phyloP scores from a whole-genome alignment of 2,329 filamentous ascomycete genomes.

The Ascocoryne sarcoides region DNA sequence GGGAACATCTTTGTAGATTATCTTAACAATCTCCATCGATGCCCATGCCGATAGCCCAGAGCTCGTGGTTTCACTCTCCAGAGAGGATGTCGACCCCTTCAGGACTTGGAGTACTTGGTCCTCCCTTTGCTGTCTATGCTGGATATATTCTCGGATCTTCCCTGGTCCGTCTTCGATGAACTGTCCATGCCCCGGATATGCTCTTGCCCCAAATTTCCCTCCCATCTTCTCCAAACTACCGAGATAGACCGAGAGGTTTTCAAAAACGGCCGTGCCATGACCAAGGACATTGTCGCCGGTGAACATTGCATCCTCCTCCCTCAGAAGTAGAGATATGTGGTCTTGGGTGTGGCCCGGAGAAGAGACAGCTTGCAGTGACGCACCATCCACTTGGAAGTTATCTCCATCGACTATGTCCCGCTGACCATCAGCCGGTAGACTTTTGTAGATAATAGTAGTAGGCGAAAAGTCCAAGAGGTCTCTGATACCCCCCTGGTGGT shows the following conservation, averaged over 20 bases:
- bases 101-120: slow-evolving; percentile 64
- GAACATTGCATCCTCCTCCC: slow-evolving; percentile 78
- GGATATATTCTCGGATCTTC: slow-evolving; percentile 75
- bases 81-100: slow-evolving; percentile 31
- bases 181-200: slow-evolving; percentile 82
- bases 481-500: slow-evolving; percentile 70
- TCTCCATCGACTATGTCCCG: slow-evolving; percentile 47
- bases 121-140: slow-evolving; percentile 72
- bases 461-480: slow-evolving; percentile 61
- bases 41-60: slow-evolving; percentile 44
- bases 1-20: slow-evolving; percentile 75
- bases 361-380: slow-evolving; percentile 56
- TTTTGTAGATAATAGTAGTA: slow-evolving; percentile 55
- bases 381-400: slow-evolving; percentile 47
- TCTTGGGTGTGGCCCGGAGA: slow-evolving; percentile 72
- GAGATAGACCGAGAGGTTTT: slow-evolving; percentile 64
- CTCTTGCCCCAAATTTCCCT: slow-evolving; percentile 53
- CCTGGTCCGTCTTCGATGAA: slow-evolving; percentile 63
- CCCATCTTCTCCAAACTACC: slow-evolving; percentile 61
- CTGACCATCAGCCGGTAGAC: slow-evolving; percentile 46
- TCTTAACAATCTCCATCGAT: slow-evolving; percentile 74
- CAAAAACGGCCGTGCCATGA: slow-evolving; percentile 79
- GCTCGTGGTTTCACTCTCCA: slow-evolving; percentile 16
- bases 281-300: slow-evolving; percentile 85
- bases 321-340: slow-evolving; percentile 69